Evolutionary conservation across 2,329 filamentous ascomycete species (phyloP), one percentile per base, ranked within the genome.

Genomic region (Paramyrothecium roridum): DNA sequence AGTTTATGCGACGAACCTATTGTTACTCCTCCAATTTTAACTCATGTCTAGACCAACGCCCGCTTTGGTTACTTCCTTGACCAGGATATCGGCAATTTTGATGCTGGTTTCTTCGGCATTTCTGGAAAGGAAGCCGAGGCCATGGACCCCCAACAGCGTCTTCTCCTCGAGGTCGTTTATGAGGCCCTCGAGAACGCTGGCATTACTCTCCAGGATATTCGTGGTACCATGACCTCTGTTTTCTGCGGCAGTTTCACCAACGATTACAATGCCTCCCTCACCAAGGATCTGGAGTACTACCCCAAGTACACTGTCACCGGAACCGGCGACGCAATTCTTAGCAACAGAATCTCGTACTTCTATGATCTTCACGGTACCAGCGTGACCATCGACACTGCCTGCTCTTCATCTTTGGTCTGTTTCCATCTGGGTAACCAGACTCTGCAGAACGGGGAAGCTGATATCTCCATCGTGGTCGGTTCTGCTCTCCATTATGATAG

Each of bases 341-440:
- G 77, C 1, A 82, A 82, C 61, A 68, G 80, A 49, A 67, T 82
- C n/a, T 80, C 77, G 2, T 78, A 81, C 58, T 79, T 77, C 65
- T 82, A 80, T 56, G 77, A 83, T 58, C 69, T 83, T 52, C 69
- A 72, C 48, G 80, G 80, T 0, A 78, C 79, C 0, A 79, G 76
- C 55, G 74, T 80, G 57, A 80, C 77, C 1, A 69, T 76, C 3
- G 76, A 81, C 56, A 80, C 78, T 3, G 79, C 76, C 12, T 82
- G 78, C 58, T 80, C 78, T 1, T 77, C 76, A 3, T 76, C 74
- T 58, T 64, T 81, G 58, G 72, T 77, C 21, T 76, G 77, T 13
- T 64, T 81, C n/a, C 77, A 81, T 53, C 64, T 74, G 52, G 79
- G 77, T 0, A 59, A 58, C 11, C 58, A 58, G 8, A 57, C 58